A percentile compares a stretch with the other conserved stretches of the same genome.
phyloP scores from a whole-genome alignment of 805 yeast genomes.

The Helenozyma rhizophorensis region DNA sequence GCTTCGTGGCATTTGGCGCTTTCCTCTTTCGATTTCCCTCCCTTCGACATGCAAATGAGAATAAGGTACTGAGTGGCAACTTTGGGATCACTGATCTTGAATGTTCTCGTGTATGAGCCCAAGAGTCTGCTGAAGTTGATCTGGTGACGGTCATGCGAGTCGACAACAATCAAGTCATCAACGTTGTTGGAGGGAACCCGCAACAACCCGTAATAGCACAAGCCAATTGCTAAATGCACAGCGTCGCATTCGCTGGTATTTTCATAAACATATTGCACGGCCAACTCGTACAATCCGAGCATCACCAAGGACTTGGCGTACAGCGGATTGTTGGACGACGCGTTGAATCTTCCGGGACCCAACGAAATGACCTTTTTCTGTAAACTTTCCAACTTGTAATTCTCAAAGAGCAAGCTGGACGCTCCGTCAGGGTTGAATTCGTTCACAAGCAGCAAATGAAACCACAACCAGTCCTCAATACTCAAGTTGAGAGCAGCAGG shows the following conservation, averaged over 20 bases:
- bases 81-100: slow-evolving; percentile 81
- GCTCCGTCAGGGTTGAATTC: slow-evolving; percentile 35
- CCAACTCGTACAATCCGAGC: slow-evolving; percentile 77
- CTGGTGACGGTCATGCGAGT: slow-evolving; percentile 29
- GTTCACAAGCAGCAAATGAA: slow-evolving; percentile 72
- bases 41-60: slow-evolving; percentile 53
- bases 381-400: slow-evolving; percentile 68
- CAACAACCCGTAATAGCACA: slow-evolving; percentile 68
- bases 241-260: slow-evolving; percentile 74
- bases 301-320: slow-evolving; percentile 72
- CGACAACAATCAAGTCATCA: slow-evolving; percentile 34
- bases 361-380: slow-evolving; percentile 66
- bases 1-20: slow-evolving; percentile 67
- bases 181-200: slow-evolving; percentile 39
- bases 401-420: slow-evolving; percentile 53
- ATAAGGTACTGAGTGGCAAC: slow-evolving; percentile 89
- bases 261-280: slow-evolving; percentile 59
- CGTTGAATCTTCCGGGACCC: slow-evolving; percentile 69
- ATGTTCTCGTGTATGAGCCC: slow-evolving; percentile 77
- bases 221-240: slow-evolving; percentile 81
- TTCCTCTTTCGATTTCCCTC: slow-evolving; percentile 39
- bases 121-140: slow-evolving; percentile 58
- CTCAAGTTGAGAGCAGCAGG: slow-evolving; percentile 68
- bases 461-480: slow-evolving; percentile 96
- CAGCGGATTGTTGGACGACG: slow-evolving; percentile 59